Percentiles rank a stretch among this genome's conserved stretches.
Evolutionary conservation across 306 rosid genomes (phyloP).

Genomic region (Hylodesmum podocarpum): DNA sequence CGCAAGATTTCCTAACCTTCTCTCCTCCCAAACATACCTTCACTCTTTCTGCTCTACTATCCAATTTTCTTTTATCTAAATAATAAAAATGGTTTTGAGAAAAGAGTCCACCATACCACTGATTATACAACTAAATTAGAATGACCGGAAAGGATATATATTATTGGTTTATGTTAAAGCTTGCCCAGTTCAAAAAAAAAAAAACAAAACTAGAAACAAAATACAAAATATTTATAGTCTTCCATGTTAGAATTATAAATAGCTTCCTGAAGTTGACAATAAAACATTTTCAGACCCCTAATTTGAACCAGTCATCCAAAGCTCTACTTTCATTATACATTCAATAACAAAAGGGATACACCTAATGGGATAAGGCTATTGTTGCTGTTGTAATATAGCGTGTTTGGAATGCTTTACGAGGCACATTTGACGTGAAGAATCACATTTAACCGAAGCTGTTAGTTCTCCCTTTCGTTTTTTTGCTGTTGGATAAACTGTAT

Average conservation of each 20-base stretch:
- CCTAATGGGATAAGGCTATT: not conserved
- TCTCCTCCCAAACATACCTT: not conserved
- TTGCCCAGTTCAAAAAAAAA: constrained; percentile 18
- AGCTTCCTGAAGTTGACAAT: not conserved
- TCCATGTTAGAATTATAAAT: constrained; percentile 17
- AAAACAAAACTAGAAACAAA: constrained; percentile 19
- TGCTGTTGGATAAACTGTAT: not conserved
- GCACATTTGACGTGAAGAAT: not conserved
- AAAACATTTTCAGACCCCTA: not conserved
- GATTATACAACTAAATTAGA: not conserved
- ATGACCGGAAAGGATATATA: not conserved
- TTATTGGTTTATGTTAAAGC: not conserved
- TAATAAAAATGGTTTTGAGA: not conserved
- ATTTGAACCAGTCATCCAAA: constrained; percentile 14
- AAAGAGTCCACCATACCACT: constrained; percentile 5
- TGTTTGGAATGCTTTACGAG: not conserved
- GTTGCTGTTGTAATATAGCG: not conserved
- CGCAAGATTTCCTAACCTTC: not conserved
- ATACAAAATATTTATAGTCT: not conserved
- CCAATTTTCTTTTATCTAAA: not conserved
- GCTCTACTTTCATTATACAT: not conserved
- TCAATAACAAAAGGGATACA: not conserved
- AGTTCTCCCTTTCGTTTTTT: not conserved
- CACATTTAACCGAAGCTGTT: not conserved
- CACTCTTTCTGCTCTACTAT: not conserved